A percentile compares a stretch with the other conserved stretches of the same genome.
phyloP scores from a whole-genome alignment of 164 flowering plant species.

The Platanus orientalis region DNA sequence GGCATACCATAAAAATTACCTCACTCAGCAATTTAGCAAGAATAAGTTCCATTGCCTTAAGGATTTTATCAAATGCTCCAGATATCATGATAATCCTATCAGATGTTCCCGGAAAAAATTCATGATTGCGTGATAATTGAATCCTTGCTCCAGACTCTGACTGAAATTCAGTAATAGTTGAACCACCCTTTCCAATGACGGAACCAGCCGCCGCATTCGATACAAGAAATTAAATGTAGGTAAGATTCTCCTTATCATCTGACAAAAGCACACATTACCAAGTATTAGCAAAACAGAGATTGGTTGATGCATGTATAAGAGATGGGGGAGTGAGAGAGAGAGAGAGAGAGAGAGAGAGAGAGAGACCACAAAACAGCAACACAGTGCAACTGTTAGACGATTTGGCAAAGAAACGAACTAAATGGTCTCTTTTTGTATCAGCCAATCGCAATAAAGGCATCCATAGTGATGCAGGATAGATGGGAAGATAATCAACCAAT shows the following conservation, averaged over 20 bases:
- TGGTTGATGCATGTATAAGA: too few species aligned
- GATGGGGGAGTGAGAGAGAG: too few species aligned
- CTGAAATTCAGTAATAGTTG: constrained; percentile 91
- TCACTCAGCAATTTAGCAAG: constrained; percentile 73
- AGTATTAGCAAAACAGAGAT: background rate
- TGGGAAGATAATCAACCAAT: too few species aligned
- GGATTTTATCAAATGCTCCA: constrained; percentile 56
- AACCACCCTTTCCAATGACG: constrained; percentile 96
- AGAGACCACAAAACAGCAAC: too few species aligned
- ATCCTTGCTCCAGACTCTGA: constrained; percentile 87
- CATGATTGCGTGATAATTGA: constrained; percentile 90
- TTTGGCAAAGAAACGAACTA: too few species aligned
- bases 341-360: too few species aligned
- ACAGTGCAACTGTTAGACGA: too few species aligned
- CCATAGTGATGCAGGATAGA: too few species aligned
- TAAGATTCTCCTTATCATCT: constrained; percentile 60
- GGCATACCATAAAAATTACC: constrained; percentile 35
- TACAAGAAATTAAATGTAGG: constrained; percentile 82
- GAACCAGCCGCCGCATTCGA: constrained; percentile 98
- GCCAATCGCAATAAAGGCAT: too few species aligned
- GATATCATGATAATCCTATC: constrained; percentile 94
- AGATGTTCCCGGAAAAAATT: constrained; percentile 92
- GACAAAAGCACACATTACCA: constrained; percentile 9
- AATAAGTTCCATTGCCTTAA: constrained; percentile 78
- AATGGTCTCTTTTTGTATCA: too few species aligned